phyloP scores from a whole-genome alignment of 805 yeast genomes.

The Wickerhamomyces alni region DNA sequence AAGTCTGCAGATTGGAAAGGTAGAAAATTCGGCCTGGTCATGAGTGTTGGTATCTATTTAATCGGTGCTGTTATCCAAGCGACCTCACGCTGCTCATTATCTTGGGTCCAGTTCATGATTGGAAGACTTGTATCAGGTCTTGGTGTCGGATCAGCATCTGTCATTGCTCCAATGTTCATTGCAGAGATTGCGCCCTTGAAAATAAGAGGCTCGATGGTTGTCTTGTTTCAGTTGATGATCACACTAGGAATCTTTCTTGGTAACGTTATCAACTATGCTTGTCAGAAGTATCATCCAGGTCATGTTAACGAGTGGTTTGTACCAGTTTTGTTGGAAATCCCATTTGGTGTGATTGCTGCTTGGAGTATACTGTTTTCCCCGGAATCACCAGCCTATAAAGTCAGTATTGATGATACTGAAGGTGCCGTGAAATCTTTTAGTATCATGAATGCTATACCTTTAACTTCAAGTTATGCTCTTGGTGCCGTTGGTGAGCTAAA shows the following conservation, averaged over 20 bases:
- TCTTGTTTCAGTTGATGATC: slow-evolving; percentile 63
- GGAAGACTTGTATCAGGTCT: slow-evolving; percentile 68
- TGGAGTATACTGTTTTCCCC: slow-evolving; percentile 57
- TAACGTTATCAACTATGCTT: slow-evolving; percentile 60
- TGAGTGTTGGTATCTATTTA: slow-evolving; percentile 49
- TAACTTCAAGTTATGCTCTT: slow-evolving; percentile 41
- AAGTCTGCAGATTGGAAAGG: slow-evolving; percentile 55
- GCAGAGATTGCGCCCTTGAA: slow-evolving; percentile 64
- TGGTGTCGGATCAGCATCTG: slow-evolving; percentile 73
- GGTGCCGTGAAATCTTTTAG: slow-evolving; percentile 52
- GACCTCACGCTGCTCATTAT: slow-evolving; percentile 30
- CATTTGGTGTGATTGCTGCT: slow-evolving; percentile 28
- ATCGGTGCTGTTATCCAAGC: slow-evolving; percentile 60
- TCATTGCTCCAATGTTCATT: slow-evolving; percentile 69
- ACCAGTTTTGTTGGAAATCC: slow-evolving; percentile 47
- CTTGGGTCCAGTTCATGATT: slow-evolving; percentile 59
- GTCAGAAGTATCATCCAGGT: slow-evolving; percentile 27
- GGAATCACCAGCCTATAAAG: slow-evolving; percentile 61
- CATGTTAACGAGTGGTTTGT: slow-evolving; percentile 67
- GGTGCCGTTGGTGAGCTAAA: slow-evolving; percentile 43
- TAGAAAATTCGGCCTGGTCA: slow-evolving; percentile 50
- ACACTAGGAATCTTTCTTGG: slow-evolving; percentile 70
- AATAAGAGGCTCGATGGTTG: slow-evolving; percentile 68
- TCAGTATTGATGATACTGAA: slow-evolving; percentile 35
- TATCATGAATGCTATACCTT: slow-evolving; percentile 41